These are phyloP conservation scores for Bipolaris bicolor DNA, from an alignment of 2,329 filamentous ascomycete genomes.

Conservation along the genomic window DNA sequence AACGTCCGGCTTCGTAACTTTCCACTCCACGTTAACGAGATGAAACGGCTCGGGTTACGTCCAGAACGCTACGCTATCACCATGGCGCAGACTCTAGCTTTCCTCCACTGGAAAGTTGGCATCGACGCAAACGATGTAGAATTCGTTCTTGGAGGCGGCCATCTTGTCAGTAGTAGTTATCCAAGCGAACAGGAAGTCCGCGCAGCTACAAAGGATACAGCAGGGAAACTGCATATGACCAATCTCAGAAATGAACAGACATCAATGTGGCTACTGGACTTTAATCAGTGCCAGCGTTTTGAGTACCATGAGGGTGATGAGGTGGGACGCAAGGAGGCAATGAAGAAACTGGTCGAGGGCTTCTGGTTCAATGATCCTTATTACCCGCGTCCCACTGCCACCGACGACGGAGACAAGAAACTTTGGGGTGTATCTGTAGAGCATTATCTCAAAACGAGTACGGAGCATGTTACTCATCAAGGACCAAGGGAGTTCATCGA, in stretches of 20 bases:
- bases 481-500: background rate
- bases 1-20: constrained; percentile 57
- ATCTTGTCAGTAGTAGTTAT: background rate
- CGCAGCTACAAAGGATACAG: background rate
- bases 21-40: constrained; percentile 58
- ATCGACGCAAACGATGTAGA: constrained; percentile 62
- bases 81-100: constrained; percentile 59
- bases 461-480: background rate
- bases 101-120: constrained; percentile 56
- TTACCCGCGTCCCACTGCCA: constrained; percentile 11
- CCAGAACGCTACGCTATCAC: constrained; percentile 45
- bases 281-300: constrained; percentile 5
- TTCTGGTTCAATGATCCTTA: constrained; percentile 16
- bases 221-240: background rate
- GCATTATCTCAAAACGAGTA: background rate
- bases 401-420: background rate
- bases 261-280: constrained; percentile 3
- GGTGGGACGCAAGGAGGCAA: no score
- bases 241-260: background rate
- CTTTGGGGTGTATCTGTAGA: background rate
- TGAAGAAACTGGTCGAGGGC: constrained; percentile 7
- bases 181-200: background rate
- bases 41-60: constrained; percentile 52
- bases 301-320: background rate
- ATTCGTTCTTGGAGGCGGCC: constrained; percentile 55